Evolutionary conservation across 129 eudicot genomes (phyloP).

Genomic region (Scalesia atractyloides): DNA sequence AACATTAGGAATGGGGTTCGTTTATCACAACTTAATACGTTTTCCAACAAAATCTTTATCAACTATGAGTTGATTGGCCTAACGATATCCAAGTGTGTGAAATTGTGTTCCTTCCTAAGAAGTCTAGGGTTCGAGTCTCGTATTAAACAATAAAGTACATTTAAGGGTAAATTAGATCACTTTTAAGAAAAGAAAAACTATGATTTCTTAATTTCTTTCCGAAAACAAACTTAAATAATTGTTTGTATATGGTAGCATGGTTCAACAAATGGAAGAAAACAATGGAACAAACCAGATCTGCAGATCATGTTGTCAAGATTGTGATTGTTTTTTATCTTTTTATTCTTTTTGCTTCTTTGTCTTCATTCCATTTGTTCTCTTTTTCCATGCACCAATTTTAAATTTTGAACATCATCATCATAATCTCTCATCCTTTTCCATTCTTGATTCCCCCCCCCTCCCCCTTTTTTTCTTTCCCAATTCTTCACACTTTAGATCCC

Average conservation of each 20-base stretch:
- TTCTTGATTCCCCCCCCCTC: not conserved
- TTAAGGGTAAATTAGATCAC: too few relatives aligned
- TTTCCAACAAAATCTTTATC: too few relatives aligned
- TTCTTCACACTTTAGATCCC: not conserved
- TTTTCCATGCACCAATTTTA: not conserved
- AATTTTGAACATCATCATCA: not conserved
- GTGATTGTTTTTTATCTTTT: not conserved
- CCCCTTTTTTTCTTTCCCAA: not conserved
- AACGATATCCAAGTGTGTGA: too few relatives aligned
- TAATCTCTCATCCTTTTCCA: not conserved
- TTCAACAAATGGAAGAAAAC: not conserved
- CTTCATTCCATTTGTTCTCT: not conserved
- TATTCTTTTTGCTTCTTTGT: constrained; percentile 1
- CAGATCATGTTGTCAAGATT: constrained; percentile 7
- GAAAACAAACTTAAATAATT: not conserved
- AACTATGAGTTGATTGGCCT: too few relatives aligned
- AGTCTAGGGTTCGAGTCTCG: too few relatives aligned
- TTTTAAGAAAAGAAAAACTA: too few relatives aligned
- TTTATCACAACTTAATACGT: too few relatives aligned
- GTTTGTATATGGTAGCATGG: not conserved
- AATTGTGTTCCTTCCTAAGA: too few relatives aligned
- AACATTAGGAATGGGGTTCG: too few relatives aligned
- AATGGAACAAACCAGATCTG: not conserved
- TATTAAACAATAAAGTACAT: too few relatives aligned
- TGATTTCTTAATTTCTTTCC: too few relatives aligned